These are phyloP conservation scores for Podospora bellae-mahoneyi DNA, from an alignment of 495 filamentous ascomycete species.

Conservation along the genomic window DNA sequence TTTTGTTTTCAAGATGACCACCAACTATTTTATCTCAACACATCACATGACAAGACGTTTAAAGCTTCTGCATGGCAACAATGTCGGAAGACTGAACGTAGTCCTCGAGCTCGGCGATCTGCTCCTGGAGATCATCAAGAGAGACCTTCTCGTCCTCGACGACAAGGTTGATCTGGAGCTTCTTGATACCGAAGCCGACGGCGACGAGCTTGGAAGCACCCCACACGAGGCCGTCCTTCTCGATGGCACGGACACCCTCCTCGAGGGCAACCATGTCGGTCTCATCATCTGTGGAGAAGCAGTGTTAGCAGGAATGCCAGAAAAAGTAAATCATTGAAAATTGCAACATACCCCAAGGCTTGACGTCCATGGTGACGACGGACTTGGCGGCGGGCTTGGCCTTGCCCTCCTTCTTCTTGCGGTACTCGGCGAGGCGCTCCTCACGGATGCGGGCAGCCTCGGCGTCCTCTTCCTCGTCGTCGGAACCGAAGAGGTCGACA, in stretches of 20 bases:
- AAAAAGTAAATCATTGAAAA: no score
- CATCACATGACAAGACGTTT: constrained; percentile 11
- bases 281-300: constrained; percentile 68
- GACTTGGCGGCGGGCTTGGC: constrained; percentile 91
- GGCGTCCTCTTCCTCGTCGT: constrained; percentile 90
- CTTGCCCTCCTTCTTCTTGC: constrained; percentile 94
- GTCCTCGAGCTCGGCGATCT: constrained; percentile 84
- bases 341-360: constrained; percentile 87
- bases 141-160: constrained; percentile 97
- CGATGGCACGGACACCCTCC: constrained; percentile 76
- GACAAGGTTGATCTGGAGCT: constrained; percentile 97
- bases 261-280: constrained; percentile 83
- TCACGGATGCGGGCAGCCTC: constrained; percentile 79
- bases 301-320: neutral
- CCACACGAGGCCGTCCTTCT: constrained; percentile 94
- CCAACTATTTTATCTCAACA: neutral
- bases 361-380: constrained; percentile 90
- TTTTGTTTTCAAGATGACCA: neutral
- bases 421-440: constrained; percentile 87
- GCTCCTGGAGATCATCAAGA: constrained; percentile 76
- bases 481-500: constrained; percentile 82
- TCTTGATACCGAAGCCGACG: constrained; percentile 97
- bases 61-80: constrained; percentile 53
- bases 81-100: constrained; percentile 95
- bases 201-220: constrained; percentile 86